Conservation (phyloP, 2,329 filamentous ascomycete genomes). For the Claviceps citrina region DNA sequence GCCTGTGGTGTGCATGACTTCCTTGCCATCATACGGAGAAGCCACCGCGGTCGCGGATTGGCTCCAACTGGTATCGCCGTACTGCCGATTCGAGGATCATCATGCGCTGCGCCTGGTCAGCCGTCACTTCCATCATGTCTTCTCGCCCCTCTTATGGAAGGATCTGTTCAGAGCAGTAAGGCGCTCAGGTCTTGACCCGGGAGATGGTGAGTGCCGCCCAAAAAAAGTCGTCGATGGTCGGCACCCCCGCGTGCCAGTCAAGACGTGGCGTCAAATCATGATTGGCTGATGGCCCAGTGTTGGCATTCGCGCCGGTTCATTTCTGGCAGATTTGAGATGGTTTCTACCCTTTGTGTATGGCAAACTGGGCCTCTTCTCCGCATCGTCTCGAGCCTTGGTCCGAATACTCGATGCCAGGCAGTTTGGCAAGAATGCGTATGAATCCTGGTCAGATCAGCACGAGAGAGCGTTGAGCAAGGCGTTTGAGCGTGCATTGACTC, state of each 20-base stretch:
- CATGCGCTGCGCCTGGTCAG: slow-evolving; percentile 33
- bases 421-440: slow-evolving; percentile 24
- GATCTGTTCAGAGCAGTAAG: slow-evolving; percentile 29
- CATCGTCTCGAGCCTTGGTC: slow-evolving; percentile 27
- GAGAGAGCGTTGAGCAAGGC: slow-evolving; percentile 21
- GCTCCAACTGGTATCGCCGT: slow-evolving; percentile 32
- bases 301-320: too few relatives aligned
- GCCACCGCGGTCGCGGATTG: slow-evolving; percentile 32
- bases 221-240: too few relatives aligned
- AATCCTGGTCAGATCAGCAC: slow-evolving; percentile 26
- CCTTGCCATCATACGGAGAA: slow-evolving; percentile 37
- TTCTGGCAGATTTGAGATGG: slow-evolving; percentile 31
- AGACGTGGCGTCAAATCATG: background rate
- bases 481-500: slow-evolving; percentile 21
- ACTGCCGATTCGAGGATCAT: slow-evolving; percentile 27
- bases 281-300: background rate
- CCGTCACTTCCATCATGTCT: slow-evolving; percentile 29
- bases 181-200: slow-evolving; percentile 25
- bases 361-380: slow-evolving; percentile 20
- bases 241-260: too few relatives aligned
- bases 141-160: slow-evolving; percentile 38
- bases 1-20: slow-evolving; percentile 12
- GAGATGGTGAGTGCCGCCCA: slow-evolving; percentile 25
- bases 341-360: slow-evolving; percentile 30
- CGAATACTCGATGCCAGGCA: slow-evolving; percentile 32